Evolutionary conservation across 1,284 basidiomycete genomes (phyloP), one percentile per base, ranked within the genome.

Genomic region (Cystobasidium sp.): DNA sequence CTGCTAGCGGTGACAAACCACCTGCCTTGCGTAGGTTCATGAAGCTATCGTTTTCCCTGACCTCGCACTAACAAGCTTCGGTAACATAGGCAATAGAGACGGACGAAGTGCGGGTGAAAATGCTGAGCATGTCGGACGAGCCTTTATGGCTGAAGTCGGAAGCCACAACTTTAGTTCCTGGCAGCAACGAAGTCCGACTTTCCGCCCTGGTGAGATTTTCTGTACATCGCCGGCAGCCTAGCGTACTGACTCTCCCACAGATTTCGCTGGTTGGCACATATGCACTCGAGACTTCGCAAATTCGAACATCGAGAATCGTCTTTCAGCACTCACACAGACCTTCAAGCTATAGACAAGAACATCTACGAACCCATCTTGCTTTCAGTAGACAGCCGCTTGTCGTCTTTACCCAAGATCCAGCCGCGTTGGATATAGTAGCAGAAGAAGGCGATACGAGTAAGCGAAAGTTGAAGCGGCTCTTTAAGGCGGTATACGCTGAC

Each of bases 1-100:
- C 83, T 86, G 74, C 85, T 88, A 6, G 83, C 83, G 1, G 82
- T 93, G 41, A 81, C 82, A 49, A 94, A 92, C 79, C 82, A 83
- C 58, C 80, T 94, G 24, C 90, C 91, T 67, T 91, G 90, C 78
- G 92, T 93, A 82, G 81, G 88, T 83, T 56, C 53, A 43, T 41
- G 20, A 0, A 7, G 20, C 18, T 46, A 44, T 49, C 59, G 12
- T 18, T 64, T 20, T 53, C 8, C 44, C 58, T 14, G 39, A 46
- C 12, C 49, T 55, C 7, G 1, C 24, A 46, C 76, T 39, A 64
- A 37, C 18, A 55, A 12, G 12, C 43, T n/a, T 14, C 37, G 16
- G 31, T 16, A 3, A 1, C 31, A 12, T 10, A 83, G 82, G 68
- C 76, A 6, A 52, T 83, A 10, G 56, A 66, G 0, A 65, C 80